Conservation (phyloP, 495 filamentous ascomycete species). For the Tuber indicum region DNA sequence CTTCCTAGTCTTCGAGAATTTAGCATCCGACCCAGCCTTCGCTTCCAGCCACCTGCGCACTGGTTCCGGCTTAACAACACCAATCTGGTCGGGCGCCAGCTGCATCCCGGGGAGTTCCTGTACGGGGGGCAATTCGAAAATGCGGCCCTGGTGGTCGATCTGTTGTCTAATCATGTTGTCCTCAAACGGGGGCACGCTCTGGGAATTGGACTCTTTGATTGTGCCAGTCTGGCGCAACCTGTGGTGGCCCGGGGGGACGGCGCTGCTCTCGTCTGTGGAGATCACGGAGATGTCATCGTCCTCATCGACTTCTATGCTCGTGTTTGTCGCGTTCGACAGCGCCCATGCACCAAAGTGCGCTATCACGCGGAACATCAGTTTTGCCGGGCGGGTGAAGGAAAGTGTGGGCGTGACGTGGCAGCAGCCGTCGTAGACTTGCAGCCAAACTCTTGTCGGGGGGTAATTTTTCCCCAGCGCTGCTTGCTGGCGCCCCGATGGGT, state of each 20-base stretch:
- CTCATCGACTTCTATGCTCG: slow-evolving; percentile 69
- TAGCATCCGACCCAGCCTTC: slow-evolving; percentile 62
- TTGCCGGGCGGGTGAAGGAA: slow-evolving; percentile 87
- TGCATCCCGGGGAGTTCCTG: slow-evolving; percentile 57
- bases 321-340: slow-evolving; percentile 71
- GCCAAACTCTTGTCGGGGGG: slow-evolving; percentile 77
- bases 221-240: slow-evolving; percentile 24
- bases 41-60: slow-evolving; percentile 75
- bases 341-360: slow-evolving; percentile 91
- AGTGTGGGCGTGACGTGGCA: slow-evolving; percentile 88
- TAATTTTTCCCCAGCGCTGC: slow-evolving; percentile 54
- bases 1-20: slow-evolving; percentile 59
- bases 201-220: slow-evolving; percentile 26
- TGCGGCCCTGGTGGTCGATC: slow-evolving; percentile 66
- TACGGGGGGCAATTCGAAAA: slow-evolving; percentile 58
- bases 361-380: slow-evolving; percentile 84
- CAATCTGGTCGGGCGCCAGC: slow-evolving; percentile 58
- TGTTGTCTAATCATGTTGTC: slow-evolving; percentile 86
- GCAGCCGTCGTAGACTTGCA: slow-evolving; percentile 94
- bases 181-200: slow-evolving; percentile 49
- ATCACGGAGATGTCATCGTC: slow-evolving; percentile 73
- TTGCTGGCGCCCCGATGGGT: slow-evolving; percentile 51
- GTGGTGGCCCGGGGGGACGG: slow-evolving; percentile 15
- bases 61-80: slow-evolving; percentile 69
- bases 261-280: slow-evolving; percentile 44